Percentiles rank a stretch among this genome's conserved stretches.
Evolutionary conservation across 208 protist genomes (phyloP).

Genomic region (Crithidia sp.): DNA sequence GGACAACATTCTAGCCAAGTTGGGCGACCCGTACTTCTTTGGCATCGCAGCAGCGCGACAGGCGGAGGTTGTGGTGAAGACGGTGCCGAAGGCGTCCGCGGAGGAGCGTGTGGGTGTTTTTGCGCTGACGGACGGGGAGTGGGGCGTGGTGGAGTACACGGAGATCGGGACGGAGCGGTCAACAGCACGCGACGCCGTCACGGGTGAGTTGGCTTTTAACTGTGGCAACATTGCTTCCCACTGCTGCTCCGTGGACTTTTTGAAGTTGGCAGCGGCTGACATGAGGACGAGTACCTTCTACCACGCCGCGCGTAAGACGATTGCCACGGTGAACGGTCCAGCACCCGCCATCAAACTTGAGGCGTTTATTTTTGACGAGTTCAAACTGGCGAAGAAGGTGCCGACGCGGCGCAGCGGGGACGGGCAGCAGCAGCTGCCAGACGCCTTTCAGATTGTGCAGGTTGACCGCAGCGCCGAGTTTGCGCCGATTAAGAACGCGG

Average conservation of each 20-base stretch:
- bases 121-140: slow-evolving; percentile 72
- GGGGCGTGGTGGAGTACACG: slow-evolving; percentile 97
- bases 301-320: slow-evolving; percentile 97
- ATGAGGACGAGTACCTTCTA: slow-evolving; percentile 67
- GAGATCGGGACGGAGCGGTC: slow-evolving; percentile 93
- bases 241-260: slow-evolving; percentile 86
- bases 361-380: slow-evolving; percentile 98
- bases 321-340: slow-evolving; percentile 71
- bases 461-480: slow-evolving; percentile 94
- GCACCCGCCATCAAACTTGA: slow-evolving; percentile 95
- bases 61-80: slow-evolving; percentile 93
- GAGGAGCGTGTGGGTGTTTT: slow-evolving; percentile 97
- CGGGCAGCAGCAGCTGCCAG: neutral
- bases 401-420: slow-evolving; percentile 10
- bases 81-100: slow-evolving; percentile 83
- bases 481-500: slow-evolving; percentile 97
- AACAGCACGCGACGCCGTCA: slow-evolving; percentile 38
- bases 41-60: slow-evolving; percentile 74
- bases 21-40: slow-evolving; percentile 95
- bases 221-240: slow-evolving; percentile 98
- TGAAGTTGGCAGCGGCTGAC: slow-evolving; percentile 58
- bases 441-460: slow-evolving; percentile 86
- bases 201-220: slow-evolving; percentile 93
- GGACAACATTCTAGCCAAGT: slow-evolving; percentile 97
- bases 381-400: slow-evolving; percentile 70